Conservation (phyloP, 306 rosid species). For the Echinosophora koreensis region DNA sequence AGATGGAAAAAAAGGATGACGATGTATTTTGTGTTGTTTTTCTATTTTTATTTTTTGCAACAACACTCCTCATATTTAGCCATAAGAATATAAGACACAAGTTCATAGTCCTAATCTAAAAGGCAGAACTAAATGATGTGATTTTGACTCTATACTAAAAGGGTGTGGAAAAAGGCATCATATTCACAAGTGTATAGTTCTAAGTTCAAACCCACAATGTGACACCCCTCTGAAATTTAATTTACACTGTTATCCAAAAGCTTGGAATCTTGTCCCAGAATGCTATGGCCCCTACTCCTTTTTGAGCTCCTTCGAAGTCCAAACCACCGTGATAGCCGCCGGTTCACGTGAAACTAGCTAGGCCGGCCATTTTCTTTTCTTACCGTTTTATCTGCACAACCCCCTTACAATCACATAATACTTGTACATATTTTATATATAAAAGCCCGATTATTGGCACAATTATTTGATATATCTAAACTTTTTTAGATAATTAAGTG, state of each 20-base stretch:
- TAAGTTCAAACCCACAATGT: not conserved
- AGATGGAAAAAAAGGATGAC: no score
- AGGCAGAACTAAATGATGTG: conserved; percentile 36
- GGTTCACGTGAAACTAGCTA: conserved; percentile 57
- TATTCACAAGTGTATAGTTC: conserved; percentile 7
- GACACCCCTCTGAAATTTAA: conserved; percentile 1
- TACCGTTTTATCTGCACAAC: conserved; percentile 48
- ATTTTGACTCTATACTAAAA: conserved; percentile 35
- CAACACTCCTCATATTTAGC: no score
- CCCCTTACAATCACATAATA: not conserved
- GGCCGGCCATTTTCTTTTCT: conserved; percentile 40
- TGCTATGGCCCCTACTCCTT: conserved; percentile 2
- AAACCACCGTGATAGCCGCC: conserved; percentile 73
- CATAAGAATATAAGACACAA: no score
- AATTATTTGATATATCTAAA: no score
- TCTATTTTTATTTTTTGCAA: no score
- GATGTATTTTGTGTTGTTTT: no score
- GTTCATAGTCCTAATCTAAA: no score
- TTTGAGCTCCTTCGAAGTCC: conserved; percentile 43
- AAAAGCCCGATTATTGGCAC: no score
- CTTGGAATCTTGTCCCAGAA: conserved; percentile 51
- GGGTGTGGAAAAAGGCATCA: conserved; percentile 36
- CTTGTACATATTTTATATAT: not conserved
- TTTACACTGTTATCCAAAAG: conserved; percentile 37
- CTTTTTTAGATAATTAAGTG: no score